These are phyloP conservation scores for Trypanosomatidae sp. DNA, from an alignment of 208 protist species.

Conservation along the genomic window DNA sequence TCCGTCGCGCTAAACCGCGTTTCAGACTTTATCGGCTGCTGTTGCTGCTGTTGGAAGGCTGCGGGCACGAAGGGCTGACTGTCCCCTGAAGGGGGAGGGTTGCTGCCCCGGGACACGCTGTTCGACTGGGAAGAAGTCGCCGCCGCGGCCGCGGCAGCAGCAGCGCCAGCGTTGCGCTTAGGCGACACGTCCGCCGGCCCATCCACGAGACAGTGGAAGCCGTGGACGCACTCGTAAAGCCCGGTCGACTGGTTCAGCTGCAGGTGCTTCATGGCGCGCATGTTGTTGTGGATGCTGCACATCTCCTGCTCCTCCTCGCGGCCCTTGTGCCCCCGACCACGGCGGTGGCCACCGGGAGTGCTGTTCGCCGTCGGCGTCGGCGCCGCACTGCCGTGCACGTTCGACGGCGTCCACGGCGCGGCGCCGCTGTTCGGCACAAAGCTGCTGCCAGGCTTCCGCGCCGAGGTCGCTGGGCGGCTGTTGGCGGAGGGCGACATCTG, in stretches of 20 bases:
- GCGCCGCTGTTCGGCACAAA: conserved; percentile 37
- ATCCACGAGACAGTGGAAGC: conserved; percentile 89
- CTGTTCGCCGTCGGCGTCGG: conserved; percentile 31
- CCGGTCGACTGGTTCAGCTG: no score
- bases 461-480: no score
- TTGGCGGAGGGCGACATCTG: no score
- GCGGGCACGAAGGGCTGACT: background rate
- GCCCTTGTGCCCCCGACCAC: conserved; percentile 52
- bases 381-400: conserved; percentile 16
- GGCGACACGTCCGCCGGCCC: conserved; percentile 29
- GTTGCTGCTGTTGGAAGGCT: background rate
- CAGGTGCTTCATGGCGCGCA: conserved; percentile 85
- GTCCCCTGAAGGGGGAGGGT: background rate
- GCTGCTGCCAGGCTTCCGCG: no score
- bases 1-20: conserved; percentile 23
- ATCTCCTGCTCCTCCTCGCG: conserved; percentile 82
- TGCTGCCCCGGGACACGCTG: conserved; percentile 11
- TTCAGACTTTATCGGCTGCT: no score
- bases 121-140: no score
- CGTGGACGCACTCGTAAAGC: conserved; percentile 87
- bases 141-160: no score
- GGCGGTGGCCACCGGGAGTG: conserved; percentile 31
- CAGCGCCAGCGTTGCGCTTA: no score
- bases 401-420: conserved; percentile 41
- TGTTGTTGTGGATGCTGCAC: conserved; percentile 79